Evolutionary conservation across 192 early-diverging fungal genomes (phyloP), one percentile per base, ranked within the genome.

Genomic region (Podochytrium sp.): DNA sequence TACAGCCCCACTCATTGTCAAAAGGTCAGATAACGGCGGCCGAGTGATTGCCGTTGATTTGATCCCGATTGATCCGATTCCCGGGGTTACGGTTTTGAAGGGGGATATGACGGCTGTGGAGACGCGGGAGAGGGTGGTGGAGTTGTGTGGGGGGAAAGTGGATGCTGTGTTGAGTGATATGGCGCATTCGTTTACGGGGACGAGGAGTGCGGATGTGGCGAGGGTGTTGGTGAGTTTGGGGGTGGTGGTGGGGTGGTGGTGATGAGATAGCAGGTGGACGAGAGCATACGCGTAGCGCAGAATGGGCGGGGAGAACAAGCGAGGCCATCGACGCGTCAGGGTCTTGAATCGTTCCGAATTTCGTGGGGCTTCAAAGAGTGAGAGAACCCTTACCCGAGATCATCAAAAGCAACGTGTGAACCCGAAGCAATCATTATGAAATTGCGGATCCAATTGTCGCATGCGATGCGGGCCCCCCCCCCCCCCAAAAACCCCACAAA

Each of bases 151-250:
- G 39, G 58, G 64, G 35, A 56, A 59, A n/a, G 73, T 82, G 27
- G 79, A 86, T 56, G 71, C 76, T 3, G 68, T 86, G 14, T 37
- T 86, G n/a, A 76, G 72, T 29, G 94, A 95, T 53, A 94, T 95
- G 93, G 91, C 92, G 20, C 94, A 92, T 56, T 82, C 89, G 52
- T 93, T 92, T 59, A 90, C 90, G 5, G 93, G 93, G 2, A 80
- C 83, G 60, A 87, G 89, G 49, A 80, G 85, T 2, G 83, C 86
- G 2, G 93, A 95, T 75, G 89, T 91, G 5, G 81, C 82, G 0
- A 32, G 80, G 20, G 73, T 83, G 5, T 25, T 73, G 57, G 50
- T 37, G n/a, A 16, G 1, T 50, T 66, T 10, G 12, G 14, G 18
- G 7, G 27, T 30, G 38, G 12, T 62, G 32, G 20, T 12, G 20